Conservation (phyloP, 768 basidiomycete species). For the Leccinum boreale region DNA sequence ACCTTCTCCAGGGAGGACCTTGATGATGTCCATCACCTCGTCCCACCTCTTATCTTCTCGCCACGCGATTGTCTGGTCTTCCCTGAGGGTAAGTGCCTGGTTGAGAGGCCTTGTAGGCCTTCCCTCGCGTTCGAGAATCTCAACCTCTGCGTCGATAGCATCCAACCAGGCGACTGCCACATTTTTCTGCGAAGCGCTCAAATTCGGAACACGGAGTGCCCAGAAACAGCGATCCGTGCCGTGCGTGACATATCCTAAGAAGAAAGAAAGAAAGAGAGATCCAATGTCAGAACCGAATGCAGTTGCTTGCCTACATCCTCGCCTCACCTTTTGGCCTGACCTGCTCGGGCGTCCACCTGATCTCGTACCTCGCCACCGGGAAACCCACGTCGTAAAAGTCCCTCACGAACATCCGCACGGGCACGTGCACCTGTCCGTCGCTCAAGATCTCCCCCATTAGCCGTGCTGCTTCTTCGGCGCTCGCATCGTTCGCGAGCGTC, state of each 20-base stretch:
- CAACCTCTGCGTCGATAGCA: slow-evolving; percentile 43
- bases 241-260: slow-evolving; percentile 66
- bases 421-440: slow-evolving; percentile 65
- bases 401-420: slow-evolving; percentile 56
- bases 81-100: slow-evolving; percentile 47
- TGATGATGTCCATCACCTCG: slow-evolving; percentile 39
- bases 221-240: slow-evolving; percentile 62
- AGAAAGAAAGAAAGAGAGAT: background rate
- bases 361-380: slow-evolving; percentile 65
- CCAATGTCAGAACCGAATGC: background rate
- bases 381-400: slow-evolving; percentile 56
- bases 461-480: slow-evolving; percentile 40
- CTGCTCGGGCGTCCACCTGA: slow-evolving; percentile 67
- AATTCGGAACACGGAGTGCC: slow-evolving; percentile 51
- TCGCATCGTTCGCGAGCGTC: slow-evolving; percentile 38
- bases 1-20: slow-evolving; percentile 28
- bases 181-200: slow-evolving; percentile 43
- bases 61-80: slow-evolving; percentile 55
- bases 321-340: slow-evolving; percentile 48
- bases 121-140: slow-evolving; percentile 37
- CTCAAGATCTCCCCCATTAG: slow-evolving; percentile 60
- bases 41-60: slow-evolving; percentile 53
- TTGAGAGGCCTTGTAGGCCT: slow-evolving; percentile 32
- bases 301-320: background rate
- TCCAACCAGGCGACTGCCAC: slow-evolving; percentile 57